Conservation (phyloP, 345 rosid genomes). For the Linum tenue region DNA sequence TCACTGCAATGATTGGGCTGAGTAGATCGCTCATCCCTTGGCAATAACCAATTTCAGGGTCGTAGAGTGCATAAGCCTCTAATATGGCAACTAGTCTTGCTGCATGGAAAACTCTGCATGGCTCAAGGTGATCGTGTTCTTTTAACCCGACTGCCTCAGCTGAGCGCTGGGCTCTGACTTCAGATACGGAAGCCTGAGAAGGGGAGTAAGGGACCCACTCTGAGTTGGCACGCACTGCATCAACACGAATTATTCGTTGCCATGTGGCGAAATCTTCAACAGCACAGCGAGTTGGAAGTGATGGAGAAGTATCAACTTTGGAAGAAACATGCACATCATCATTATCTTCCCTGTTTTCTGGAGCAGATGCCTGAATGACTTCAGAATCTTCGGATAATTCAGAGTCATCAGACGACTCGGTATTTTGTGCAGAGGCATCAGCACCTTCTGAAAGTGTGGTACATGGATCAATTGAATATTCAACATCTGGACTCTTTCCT, state of each 20-base stretch:
- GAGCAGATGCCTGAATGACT: conserved; percentile 34
- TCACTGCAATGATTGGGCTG: conserved; percentile 63
- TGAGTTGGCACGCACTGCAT: conserved; percentile 76
- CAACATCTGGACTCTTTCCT: conserved; percentile 42
- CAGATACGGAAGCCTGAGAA: conserved; percentile 55
- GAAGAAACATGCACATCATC: conserved; percentile 24
- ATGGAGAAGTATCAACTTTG: conserved; percentile 23
- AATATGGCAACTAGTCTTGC: conserved; percentile 79
- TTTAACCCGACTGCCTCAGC: conserved; percentile 64
- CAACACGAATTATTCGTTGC: conserved; percentile 88
- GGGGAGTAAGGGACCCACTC: conserved; percentile 73
- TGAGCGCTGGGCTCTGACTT: conserved; percentile 37
- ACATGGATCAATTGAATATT: conserved; percentile 41
- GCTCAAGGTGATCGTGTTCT: conserved; percentile 74
- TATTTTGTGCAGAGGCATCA: conserved; percentile 43
- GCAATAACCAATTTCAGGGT: conserved; percentile 44
- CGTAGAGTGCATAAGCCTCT: conserved; percentile 82
- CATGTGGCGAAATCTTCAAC: conserved; percentile 75
- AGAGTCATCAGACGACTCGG: conserved; percentile 65
- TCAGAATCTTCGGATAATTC: conserved; percentile 70
- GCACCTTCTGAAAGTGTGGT: conserved; percentile 48
- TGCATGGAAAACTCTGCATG: conserved; percentile 72
- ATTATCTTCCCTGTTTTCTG: conserved; percentile 25
- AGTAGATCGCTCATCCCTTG: conserved; percentile 98
- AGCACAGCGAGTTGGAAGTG: conserved; percentile 23